phyloP scores from a whole-genome alignment of 208 protist genomes.

The Wallacemonas collosoma region DNA sequence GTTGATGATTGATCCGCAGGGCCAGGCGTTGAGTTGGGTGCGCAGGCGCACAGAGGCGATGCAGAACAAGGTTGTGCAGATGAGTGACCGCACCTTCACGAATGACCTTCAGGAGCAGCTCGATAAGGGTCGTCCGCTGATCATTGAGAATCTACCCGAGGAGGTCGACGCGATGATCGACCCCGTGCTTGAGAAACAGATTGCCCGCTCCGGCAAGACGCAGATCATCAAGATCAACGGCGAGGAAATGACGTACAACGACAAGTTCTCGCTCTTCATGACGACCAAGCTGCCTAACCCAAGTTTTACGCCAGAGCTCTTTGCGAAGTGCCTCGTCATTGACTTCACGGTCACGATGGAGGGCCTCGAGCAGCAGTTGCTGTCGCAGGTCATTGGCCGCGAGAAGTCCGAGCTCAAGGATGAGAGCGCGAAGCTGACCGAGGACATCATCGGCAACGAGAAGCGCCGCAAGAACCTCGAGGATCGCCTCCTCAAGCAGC shows the following conservation, averaged over 20 bases:
- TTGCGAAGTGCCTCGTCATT: slow-evolving; percentile 97
- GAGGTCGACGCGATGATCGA: slow-evolving; percentile 98
- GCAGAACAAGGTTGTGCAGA: slow-evolving; percentile 89
- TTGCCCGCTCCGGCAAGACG: slow-evolving; percentile 80
- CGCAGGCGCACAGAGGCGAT: slow-evolving; percentile 84
- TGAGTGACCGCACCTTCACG: slow-evolving; percentile 94
- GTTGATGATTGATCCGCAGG: slow-evolving; percentile 98
- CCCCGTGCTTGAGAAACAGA: slow-evolving; percentile 97
- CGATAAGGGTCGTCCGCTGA: slow-evolving; percentile 82
- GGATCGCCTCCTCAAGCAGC: slow-evolving; percentile 94
- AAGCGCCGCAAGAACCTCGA: slow-evolving; percentile 94
- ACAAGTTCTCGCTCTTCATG: slow-evolving; percentile 96
- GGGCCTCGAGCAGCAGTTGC: slow-evolving; percentile 97
- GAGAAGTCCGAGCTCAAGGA: slow-evolving; percentile 98
- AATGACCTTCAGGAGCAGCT: slow-evolving; percentile 95
- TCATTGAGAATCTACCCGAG: slow-evolving; percentile 98
- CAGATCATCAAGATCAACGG: slow-evolving; percentile 93
- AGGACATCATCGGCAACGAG: slow-evolving; percentile 97
- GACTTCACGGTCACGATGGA: slow-evolving; percentile 99
- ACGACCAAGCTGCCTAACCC: slow-evolving; percentile 98
- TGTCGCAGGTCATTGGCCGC: slow-evolving; percentile 96
- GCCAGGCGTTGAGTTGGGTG: slow-evolving; percentile 97
- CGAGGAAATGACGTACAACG: slow-evolving; percentile 93
- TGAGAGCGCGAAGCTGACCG: slow-evolving; percentile 94
- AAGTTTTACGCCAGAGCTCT: slow-evolving; percentile 98